Evolutionary conservation across 1,139 yeast species (phyloP), one percentile per base, ranked within the genome.

Genomic region (Geotrichum citri-aurantii): DNA sequence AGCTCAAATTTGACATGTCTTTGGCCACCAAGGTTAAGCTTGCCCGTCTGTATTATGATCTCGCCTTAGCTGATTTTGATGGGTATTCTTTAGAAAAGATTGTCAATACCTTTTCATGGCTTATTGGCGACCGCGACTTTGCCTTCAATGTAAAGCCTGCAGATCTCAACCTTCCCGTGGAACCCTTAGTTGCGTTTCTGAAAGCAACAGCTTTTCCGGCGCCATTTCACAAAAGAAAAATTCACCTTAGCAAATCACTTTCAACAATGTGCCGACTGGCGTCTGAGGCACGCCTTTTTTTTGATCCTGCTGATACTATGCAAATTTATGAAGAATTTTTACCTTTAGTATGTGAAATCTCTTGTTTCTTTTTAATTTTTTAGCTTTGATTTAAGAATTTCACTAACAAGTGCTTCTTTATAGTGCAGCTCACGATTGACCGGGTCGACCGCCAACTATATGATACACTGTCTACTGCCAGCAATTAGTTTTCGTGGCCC

Each of bases 1-100:
- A 81, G 63, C 85, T 88, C 83, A 90, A 90, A 69, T 85, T 88
- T 67, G 88, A 86, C 58, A 79, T 93, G 77, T 98, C 99, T 0
- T 67, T 90, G 21, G 68, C 77, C 1, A 74, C 85, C 52, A 79
- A 93, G 59, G 77, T 84, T 37, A 77, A 81, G 2, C 78, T 93
- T 56, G 84, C 91, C 0, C 77, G 79, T 59, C 88, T 90, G 1
- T 92, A 84, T 68, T 92, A 84, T 68, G 82, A 89, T 14, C 77
- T 93, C 40, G 80, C 91, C 48, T 74, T 91, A 42, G 81, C 88
- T 1, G 82, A 93, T 50, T 93, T 95, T 7, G 97, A 91, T 66
- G 80, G 80, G 49, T 71, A 86, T 37, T 82, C 84, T 59, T 72
- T 86, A 57, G 81, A 79, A 54, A 77, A 85, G 58, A 88, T 86